phyloP scores from a whole-genome alignment of 1,139 yeast genomes.

The Meyerozyma elateridarum region DNA sequence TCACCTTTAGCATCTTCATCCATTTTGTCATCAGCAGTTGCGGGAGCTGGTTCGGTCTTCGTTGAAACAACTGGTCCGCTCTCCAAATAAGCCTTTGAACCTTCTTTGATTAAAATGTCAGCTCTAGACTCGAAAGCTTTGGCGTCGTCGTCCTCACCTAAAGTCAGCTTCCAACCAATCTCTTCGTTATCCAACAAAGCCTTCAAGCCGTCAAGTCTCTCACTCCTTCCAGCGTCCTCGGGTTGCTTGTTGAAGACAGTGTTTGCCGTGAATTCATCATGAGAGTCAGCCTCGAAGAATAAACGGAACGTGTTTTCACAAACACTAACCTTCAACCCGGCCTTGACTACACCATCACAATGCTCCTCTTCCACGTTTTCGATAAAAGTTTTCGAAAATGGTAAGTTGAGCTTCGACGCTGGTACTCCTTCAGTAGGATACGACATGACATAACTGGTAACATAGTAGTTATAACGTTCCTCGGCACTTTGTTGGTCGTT shows the following conservation, averaged over 20 bases:
- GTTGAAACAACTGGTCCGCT: slow-evolving; percentile 9
- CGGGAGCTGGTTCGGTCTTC: slow-evolving; percentile 8
- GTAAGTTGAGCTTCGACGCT: slow-evolving; percentile 69
- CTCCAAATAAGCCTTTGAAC: slow-evolving; percentile 27
- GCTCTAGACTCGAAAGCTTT: slow-evolving; percentile 22
- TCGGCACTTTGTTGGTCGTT: slow-evolving; percentile 71
- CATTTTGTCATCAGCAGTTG: slow-evolving; percentile 6
- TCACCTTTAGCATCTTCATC: slow-evolving; percentile 6
- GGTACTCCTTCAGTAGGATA: slow-evolving; percentile 97
- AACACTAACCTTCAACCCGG: slow-evolving; percentile 77
- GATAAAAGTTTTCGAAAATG: slow-evolving; percentile 62
- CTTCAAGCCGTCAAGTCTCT: slow-evolving; percentile 23
- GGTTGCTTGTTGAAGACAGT: slow-evolving; percentile 36
- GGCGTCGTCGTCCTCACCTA: slow-evolving; percentile 22
- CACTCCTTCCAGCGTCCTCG: slow-evolving; percentile 21
- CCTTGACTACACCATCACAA: slow-evolving; percentile 61
- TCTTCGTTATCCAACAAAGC: slow-evolving; percentile 30
- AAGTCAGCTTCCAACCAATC: slow-evolving; percentile 35
- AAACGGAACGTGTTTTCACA: slow-evolving; percentile 76
- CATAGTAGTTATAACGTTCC: slow-evolving; percentile 86
- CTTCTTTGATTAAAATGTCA: slow-evolving; percentile 27
- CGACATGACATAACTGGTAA: slow-evolving; percentile 88
- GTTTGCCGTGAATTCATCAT: slow-evolving; percentile 71
- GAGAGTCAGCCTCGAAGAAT: slow-evolving; percentile 77
- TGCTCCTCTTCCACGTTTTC: slow-evolving; percentile 56